Evolutionary conservation across 208 protist genomes (phyloP).

Genomic region (Wallacemonas sp.): DNA sequence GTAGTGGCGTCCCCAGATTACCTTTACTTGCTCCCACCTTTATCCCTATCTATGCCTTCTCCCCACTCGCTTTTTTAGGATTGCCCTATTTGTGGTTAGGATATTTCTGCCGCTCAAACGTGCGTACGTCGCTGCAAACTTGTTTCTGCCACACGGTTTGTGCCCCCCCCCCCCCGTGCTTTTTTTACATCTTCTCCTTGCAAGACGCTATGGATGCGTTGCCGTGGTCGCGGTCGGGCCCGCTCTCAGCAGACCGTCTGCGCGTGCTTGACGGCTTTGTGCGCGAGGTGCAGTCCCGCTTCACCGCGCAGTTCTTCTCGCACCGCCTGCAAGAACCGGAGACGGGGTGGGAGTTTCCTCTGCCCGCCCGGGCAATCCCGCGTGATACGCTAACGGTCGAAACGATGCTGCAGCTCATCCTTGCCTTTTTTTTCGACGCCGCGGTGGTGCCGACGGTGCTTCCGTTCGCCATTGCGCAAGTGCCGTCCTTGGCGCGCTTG

Average conservation of each 20-base stretch:
- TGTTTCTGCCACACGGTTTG: no score
- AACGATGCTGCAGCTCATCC: slow-evolving; percentile 19
- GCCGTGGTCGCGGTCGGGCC: slow-evolving; percentile 3
- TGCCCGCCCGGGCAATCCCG: neutral
- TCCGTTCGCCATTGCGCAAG: slow-evolving; percentile 56
- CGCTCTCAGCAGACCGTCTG: neutral
- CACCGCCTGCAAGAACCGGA: neutral
- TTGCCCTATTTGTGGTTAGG: no score
- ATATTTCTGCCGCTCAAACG: no score
- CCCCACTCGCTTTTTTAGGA: no score
- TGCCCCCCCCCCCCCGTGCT: no score
- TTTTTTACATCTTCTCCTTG: no score
- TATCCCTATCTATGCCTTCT: no score
- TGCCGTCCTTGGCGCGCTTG: slow-evolving; percentile 53
- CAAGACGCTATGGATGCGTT: neutral
- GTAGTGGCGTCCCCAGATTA: no score
- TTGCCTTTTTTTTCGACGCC: slow-evolving; percentile 4
- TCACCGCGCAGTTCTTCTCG: neutral
- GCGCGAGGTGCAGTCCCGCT: slow-evolving; percentile 19
- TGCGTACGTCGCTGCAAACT: no score
- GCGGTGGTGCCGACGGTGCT: slow-evolving; percentile 31
- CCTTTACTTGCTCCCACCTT: no score
- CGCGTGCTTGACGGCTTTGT: slow-evolving; percentile 31
- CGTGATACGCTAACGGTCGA: slow-evolving; percentile 29
- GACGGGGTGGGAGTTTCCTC: neutral